Evolutionary conservation across 805 yeast species (phyloP), one percentile per base, ranked within the genome.

Genomic region (Tetrapisispora fleetii): DNA sequence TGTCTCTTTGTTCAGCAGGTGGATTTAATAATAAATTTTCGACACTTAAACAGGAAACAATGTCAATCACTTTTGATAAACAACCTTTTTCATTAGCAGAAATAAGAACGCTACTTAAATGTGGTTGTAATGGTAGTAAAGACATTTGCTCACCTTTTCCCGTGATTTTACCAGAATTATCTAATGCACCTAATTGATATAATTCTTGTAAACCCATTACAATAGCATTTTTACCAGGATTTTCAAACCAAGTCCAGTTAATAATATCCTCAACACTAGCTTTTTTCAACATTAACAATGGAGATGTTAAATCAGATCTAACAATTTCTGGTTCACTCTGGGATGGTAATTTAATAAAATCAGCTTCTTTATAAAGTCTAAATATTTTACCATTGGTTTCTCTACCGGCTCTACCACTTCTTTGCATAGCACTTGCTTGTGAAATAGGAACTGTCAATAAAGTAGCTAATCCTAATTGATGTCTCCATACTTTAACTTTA

Each of bases 381-480:
- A 74, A 93, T 40, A 93, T 86, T 64, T 91, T 91, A 40, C 99
- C 99, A 30, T 84, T 79, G 17, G 80, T 76, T 68, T 93, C 98
- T 79, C 99, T 87, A 52, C 99, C 99, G n/a, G 99, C 98, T 74
- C 99, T 85, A 64, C 99, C 99, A 42, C 90, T 81, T 67, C 99
- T 74, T 70, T 93, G 99, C 35, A 85, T 78, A 0, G 98, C 99
- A 37, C 95, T 85, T 0, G 98, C 95, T 59, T 85, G 87, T 0
- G 98, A 89, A 21, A 93, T 82, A 1, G 99, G 93, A 0, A 93
- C 88, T 0, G 96, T 90, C 46, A 93, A 69, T 59, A 93, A 76
- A 0, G 97, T 85, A n/a, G 96, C 91, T 33, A 93, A 74, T 0
- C 97, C 97, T 37, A 93, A 69, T 56, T 83, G 89, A 59, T 91